Conservation (phyloP, 2,329 filamentous ascomycete genomes). For the Sporothrix protearum region DNA sequence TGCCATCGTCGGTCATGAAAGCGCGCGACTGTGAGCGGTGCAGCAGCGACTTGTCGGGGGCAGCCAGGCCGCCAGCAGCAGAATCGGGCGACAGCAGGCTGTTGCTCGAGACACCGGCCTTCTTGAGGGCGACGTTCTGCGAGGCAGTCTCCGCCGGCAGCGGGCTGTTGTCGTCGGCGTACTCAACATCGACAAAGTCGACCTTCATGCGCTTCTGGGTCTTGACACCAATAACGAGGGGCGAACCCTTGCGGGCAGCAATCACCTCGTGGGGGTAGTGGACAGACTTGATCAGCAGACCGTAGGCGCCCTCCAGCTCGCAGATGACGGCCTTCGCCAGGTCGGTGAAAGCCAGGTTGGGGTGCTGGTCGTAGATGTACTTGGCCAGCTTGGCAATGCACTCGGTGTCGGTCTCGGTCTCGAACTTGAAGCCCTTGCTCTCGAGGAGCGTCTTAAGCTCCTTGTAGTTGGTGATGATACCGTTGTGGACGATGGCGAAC, state of each 20-base stretch:
- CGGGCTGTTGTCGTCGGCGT: slow-evolving; percentile 76
- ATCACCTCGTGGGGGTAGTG: slow-evolving; percentile 98
- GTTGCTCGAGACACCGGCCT: slow-evolving; percentile 72
- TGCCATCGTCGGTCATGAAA: slow-evolving; percentile 97
- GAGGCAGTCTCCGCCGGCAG: slow-evolving; percentile 91
- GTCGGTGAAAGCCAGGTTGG: slow-evolving; percentile 90
- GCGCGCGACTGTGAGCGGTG: slow-evolving; percentile 98
- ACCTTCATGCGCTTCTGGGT: slow-evolving; percentile 99
- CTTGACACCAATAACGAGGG: slow-evolving; percentile 93
- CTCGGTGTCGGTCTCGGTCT: slow-evolving; percentile 99
- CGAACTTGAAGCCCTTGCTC: slow-evolving; percentile 95
- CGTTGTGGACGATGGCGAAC: slow-evolving; percentile 97
- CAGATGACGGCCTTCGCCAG: slow-evolving; percentile 96
- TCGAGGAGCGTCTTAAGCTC: slow-evolving; percentile 91
- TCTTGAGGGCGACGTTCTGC: slow-evolving; percentile 96
- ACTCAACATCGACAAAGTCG: slow-evolving; percentile 99
- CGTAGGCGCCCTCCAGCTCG: slow-evolving; percentile 96
- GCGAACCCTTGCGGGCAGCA: slow-evolving; percentile 96
- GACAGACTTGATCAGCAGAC: slow-evolving; percentile 94
- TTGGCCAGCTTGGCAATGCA: slow-evolving; percentile 99
- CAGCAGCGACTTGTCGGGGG: slow-evolving; percentile 94
- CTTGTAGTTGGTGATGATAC: slow-evolving; percentile 99
- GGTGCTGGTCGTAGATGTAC: slow-evolving; percentile 94
- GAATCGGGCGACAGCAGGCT: slow-evolving; percentile 59
- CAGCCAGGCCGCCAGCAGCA: slow-evolving; percentile 57